Evolutionary conservation across 768 basidiomycete genomes (phyloP), one percentile per base, ranked within the genome.

Genomic region (Tephrocybe sp.): DNA sequence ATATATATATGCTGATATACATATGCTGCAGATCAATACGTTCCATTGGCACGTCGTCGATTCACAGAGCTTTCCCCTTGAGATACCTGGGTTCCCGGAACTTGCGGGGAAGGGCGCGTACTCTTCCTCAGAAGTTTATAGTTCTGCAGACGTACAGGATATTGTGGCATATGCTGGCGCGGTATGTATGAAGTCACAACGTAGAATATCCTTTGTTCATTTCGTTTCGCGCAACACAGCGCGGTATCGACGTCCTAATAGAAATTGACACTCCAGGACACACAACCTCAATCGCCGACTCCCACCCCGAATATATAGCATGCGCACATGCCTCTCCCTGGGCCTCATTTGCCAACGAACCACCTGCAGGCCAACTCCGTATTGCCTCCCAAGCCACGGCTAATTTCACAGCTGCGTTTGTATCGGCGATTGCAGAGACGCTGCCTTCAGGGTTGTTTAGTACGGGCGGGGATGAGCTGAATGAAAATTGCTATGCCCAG

Each of bases 181-280:
- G 36, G 88, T 88, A 53, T 51, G 83, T 72, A 20, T 12, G 0
- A 63, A 40, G 7, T 19, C 63, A 1, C 23, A 8, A n/a, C 9
- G 5, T 11, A 72, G 64, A 50, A 3, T 26, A 34, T 19, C 20
- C 22, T 33, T 6, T 13, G 38, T 34, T 40, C 13, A 11, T 14
- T 22, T 8, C 41, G n/a, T 14, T 22, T 8, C 41, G n/a, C 34
- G 19, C 20, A 43, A 14, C 9, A 1, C 45, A 84, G 85, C 77
- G 78, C 26, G 90, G 89, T 6, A 84, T 92, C 23, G 87, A 91
- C 44, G 79, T 91, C 3, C 59, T 90, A 19, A 75, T 65, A 81
- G 91, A 92, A 72, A 79, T 93, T 45, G 92, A 92, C 62, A 87
- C 80, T 2, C 92, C 92, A 0, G 92, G 91, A 0, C 92, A 93